Base-by-base conservation (phyloP, 768 basidiomycete genomes). In the Kwoniella europaea region DNA sequence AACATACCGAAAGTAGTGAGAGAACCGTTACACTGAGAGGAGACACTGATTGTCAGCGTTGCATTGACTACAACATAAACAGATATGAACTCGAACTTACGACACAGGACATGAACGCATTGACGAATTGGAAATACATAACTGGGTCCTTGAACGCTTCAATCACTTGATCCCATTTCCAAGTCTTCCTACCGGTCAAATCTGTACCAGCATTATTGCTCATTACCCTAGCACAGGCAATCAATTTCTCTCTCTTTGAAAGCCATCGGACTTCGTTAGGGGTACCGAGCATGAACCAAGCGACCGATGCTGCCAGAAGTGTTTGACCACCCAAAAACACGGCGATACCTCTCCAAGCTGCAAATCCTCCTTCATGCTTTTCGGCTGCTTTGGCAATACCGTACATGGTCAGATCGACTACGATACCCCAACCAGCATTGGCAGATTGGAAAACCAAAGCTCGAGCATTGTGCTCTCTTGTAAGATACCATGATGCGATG, bases 201-300 rank as follows among this genome's bases (percentile, higher is more conserved):
- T 68, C 66, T 10, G 74, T 68, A 2, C 78, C 78, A 27, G 76
- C 74, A 35, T 79, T 70, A 67, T 79, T 79, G 59, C 56, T 64
- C 54, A 71, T 67, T 27, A 79, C 69, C 56, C 78, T 55, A 29
- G 76, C 78, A 62, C 67, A 54, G 35, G 76, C 78, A 50, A 70
- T 67, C 42, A 54, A 41, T 43, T 73, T 73, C 54, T 79, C 56
- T 44, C 52, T 42, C 10, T 41, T n/a, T 16, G 13, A 64, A 0
- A 70, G 43, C 69, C 69, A 70, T 41, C 63, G 50, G 44, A 65
- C 69, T 27, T 70, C 64, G 46, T 65, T 59, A 18, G 69, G 69
- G 3, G 69, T 70, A 50, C 69, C 69, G 15, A 70, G 63, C 52
- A 70, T 59, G 69, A 70, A 70, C 55, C 54, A 70, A 42, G 55